Base-by-base conservation (phyloP, 176 grass and related monocot species). In the Oryza glumipatula region DNA sequence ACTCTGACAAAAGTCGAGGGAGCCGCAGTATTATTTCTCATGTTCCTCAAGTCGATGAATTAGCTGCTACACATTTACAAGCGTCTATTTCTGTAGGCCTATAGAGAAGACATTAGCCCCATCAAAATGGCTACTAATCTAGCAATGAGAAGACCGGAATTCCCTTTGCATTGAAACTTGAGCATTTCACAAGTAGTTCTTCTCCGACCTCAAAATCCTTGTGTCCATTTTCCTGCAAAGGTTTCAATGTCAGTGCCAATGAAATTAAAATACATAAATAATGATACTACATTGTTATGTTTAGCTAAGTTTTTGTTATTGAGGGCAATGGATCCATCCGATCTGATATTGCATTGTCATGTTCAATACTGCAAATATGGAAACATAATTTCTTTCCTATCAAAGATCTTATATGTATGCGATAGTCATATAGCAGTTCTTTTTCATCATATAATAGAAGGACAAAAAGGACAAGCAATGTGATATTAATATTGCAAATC, bases 91-190 rank as follows among this genome's bases (percentile, higher is more conserved):
- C 38, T 38, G 11, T 45, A 66, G 58, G 63, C 54, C 51, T 78
- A 74, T 24, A 67, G 30, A 1, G 4, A 3, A 10, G 13, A 49
- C 14, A 73, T 48, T 60, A 63, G 54, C 71, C 39, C 12, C 49
- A 65, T 77, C 39, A 49, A 85, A 64, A 71, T 71, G 71, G 56
- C 38, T 65, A 64, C 75, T 90, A 83, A 67, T 87, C 89, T 58
- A 90, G 30, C 81, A 92, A 74, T 68, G 86, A 86, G 72, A 96
- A 98, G 36, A 96, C 83, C 11, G 93, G 93, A 83, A 98, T 90
- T 44, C 96, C 96, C 76, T 98, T 98, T 0, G 83, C 72, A 56
- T 80, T 94, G 78, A 92, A 98, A 88, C 85, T 92, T 21, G 78
- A 54, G 45, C 93, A 88, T 68, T 88, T 83, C 67, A 86, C 96